phyloP scores from a whole-genome alignment of 768 basidiomycete species.

The Rhizopogon rudus region DNA sequence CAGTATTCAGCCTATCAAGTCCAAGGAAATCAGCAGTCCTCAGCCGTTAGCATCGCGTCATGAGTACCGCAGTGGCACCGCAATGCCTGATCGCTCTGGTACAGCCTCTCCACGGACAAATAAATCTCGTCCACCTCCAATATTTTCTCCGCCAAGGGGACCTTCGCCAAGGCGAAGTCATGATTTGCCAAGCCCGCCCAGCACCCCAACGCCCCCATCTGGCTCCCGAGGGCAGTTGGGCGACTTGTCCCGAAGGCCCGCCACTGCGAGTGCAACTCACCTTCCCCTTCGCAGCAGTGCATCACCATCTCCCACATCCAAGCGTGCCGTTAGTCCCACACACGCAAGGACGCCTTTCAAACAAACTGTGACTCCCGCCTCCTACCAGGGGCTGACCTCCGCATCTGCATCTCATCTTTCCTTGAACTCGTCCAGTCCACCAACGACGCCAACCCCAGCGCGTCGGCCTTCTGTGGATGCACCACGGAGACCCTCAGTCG shows the following conservation, averaged over 20 bases:
- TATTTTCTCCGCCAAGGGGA: slow-evolving; percentile 23
- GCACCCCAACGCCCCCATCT: slow-evolving; percentile 42
- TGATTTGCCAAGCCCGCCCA: slow-evolving; percentile 41
- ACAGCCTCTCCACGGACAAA: slow-evolving; percentile 26
- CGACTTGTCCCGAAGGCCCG: slow-evolving; percentile 30
- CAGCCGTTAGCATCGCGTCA: slow-evolving; percentile 31
- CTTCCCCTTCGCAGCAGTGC: slow-evolving; percentile 32
- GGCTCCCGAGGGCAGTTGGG: slow-evolving; percentile 30
- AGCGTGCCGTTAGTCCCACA: slow-evolving; percentile 36
- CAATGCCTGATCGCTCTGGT: slow-evolving; percentile 20
- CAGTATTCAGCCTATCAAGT: slow-evolving; percentile 25
- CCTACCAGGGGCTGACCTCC: slow-evolving; percentile 38
- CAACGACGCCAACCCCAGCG: slow-evolving; percentile 24
- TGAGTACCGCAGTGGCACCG: slow-evolving; percentile 18
- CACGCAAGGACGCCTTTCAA: slow-evolving; percentile 37
- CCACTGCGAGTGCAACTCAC: slow-evolving; percentile 36
- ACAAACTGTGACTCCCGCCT: slow-evolving; percentile 36
- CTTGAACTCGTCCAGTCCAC: slow-evolving; percentile 22
- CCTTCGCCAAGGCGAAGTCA: slow-evolving; percentile 28
- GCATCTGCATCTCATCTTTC: slow-evolving; percentile 49
- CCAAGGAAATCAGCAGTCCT: slow-evolving; percentile 37
- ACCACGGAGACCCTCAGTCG: slow-evolving; percentile 23
- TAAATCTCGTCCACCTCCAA: slow-evolving; percentile 29
- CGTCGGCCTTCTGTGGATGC: slow-evolving; percentile 23
- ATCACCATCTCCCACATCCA: slow-evolving; percentile 34